Evolutionary conservation across 2,329 filamentous ascomycete genomes (phyloP).

Genomic region (Cryoendolithus antarcticus): DNA sequence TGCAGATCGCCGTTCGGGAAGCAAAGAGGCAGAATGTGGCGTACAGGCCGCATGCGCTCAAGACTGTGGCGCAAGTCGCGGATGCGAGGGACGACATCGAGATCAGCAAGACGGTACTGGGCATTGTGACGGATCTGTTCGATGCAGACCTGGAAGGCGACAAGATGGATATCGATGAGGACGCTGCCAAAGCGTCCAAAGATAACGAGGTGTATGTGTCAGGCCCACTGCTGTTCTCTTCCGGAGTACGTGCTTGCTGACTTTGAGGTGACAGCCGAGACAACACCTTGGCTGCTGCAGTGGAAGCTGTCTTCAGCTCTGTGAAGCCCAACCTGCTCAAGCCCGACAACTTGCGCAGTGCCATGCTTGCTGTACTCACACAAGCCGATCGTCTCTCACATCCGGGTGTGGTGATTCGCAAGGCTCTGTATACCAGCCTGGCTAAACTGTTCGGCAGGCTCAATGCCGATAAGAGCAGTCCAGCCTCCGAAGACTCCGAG

Average conservation of each 20-base stretch:
- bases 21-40: slow-evolving; percentile 81
- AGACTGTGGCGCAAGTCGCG: slow-evolving; percentile 59
- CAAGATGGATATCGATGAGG: slow-evolving; percentile 58
- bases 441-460: slow-evolving; percentile 9
- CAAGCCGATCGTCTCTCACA: slow-evolving; percentile 1
- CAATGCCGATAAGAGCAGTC: not conserved
- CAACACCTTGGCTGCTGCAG: slow-evolving; percentile 14
- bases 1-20: slow-evolving; percentile 64
- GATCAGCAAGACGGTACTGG: slow-evolving; percentile 53
- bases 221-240: no score
- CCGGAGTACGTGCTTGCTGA: no score
- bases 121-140: slow-evolving; percentile 51
- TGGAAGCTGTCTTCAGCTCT: slow-evolving; percentile 19
- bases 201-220: no score
- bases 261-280: slow-evolving; percentile 12
- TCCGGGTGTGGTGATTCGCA: slow-evolving; percentile 1
- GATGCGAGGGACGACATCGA: slow-evolving; percentile 55
- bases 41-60: slow-evolving; percentile 67
- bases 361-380: not conserved
- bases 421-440: slow-evolving; percentile 11
- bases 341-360: slow-evolving; percentile 7
- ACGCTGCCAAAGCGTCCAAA: slow-evolving; percentile 7
- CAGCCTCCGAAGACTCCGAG: not conserved
- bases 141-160: slow-evolving; percentile 44
- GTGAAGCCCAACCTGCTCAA: slow-evolving; percentile 17